Evolutionary conservation across 192 early-diverging fungal species (phyloP), one percentile per base, ranked within the genome.

Genomic region (Coemansia reversa): DNA sequence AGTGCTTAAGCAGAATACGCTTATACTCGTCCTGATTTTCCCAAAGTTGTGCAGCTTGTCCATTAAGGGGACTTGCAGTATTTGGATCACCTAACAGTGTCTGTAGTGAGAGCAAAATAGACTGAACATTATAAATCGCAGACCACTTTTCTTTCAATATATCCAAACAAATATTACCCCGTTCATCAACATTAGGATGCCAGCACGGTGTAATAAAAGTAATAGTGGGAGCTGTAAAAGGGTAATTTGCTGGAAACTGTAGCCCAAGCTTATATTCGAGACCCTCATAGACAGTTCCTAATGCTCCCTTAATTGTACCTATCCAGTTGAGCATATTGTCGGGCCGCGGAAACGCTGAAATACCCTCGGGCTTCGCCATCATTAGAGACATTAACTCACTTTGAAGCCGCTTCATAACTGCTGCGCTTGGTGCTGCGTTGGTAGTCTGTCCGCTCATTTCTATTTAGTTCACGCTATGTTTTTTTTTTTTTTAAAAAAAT

Each of bases 121-220:
- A 94, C 81, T 97, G 94, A 35, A 98, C 95, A 11, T 94, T 98
- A 76, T 98, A 94, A 11, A 98, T 88, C 7, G 97, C 94, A 32
- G 89, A 85, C 97, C 97, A 98, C 59, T 94, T 85, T 55, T 98
- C 97, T 51, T 86, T 88, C 7, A 98, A 76, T 58, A 98, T 98
- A 29, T 92, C 93, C 61, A 98, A 90, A 71, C 97, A 98, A 14
- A 98, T 93, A 29, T 91, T 88, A 30, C 97, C 97, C 67, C 90
- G 82, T 19, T 87, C 84, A 70, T 97, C 94, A 0, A 97, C 93
- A 70, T 93, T 98, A 27, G 96, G 96, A 68, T 98, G 96, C 87
- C 91, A 96, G 76, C 96, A 93, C 14, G 94, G 89, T 49, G 86
- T 89, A 9, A 86, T 74, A 75, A 98, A 98, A 58, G 70, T 88